Evolutionary conservation across 768 basidiomycete genomes (phyloP).

Genomic region (Coprinopsis cinerea): DNA sequence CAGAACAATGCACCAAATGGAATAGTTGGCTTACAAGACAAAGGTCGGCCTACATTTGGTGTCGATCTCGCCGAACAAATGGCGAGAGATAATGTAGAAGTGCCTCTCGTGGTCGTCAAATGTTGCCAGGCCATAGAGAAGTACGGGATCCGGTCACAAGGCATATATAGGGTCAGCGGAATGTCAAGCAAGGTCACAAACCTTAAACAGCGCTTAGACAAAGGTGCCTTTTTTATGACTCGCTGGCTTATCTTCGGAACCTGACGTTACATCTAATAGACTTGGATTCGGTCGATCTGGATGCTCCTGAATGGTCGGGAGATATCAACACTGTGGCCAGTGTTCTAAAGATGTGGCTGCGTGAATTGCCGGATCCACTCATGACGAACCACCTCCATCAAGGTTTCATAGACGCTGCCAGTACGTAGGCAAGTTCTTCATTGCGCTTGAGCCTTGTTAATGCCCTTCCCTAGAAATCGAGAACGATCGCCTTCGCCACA

Average conservation of each 20-base stretch:
- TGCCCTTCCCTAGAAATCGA: conserved; percentile 60
- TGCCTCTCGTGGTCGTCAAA: conserved; percentile 82
- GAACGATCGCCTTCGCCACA: conserved; percentile 91
- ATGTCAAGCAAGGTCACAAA: conserved; percentile 81
- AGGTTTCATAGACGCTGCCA: conserved; percentile 92
- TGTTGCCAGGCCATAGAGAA: conserved; percentile 91
- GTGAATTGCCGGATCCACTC: conserved; percentile 92
- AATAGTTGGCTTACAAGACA: conserved; percentile 40
- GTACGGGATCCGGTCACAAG: conserved; percentile 76
- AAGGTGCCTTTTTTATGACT: conserved; percentile 45
- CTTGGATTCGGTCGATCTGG: conserved; percentile 80
- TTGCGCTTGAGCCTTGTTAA: neutral
- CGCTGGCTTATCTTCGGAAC: neutral
- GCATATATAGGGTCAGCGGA: conserved; percentile 92
- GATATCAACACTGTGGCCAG: conserved; percentile 98
- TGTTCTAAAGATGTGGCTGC: conserved; percentile 91
- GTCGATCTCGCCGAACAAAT: conserved; percentile 92
- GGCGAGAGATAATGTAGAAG: conserved; percentile 82
- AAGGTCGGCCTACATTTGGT: conserved; percentile 82
- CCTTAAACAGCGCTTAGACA: conserved; percentile 79
- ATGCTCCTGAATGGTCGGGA: conserved; percentile 82
- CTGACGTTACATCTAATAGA: conserved; percentile 38
- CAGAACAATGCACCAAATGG: conserved; percentile 11
- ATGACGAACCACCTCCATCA: conserved; percentile 80
- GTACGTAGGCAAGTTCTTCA: conserved; percentile 41